Base-by-base conservation (phyloP, 176 grass and related monocot genomes). In the Typha latifolia region DNA sequence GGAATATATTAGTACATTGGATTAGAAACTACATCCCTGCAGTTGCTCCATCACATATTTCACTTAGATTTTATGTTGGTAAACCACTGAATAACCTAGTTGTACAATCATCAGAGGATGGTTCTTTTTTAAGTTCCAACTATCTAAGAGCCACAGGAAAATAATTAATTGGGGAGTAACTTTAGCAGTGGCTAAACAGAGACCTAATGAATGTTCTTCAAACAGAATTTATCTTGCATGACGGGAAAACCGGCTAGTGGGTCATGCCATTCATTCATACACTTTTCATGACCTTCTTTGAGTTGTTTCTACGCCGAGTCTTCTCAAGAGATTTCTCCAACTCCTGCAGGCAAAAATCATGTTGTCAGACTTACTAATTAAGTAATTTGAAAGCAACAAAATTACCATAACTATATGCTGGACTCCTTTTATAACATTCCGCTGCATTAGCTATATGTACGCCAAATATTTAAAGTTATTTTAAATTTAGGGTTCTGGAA, bases 251-350 rank as follows among this genome's bases (percentile, higher is more conserved):
- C 53, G 7, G 53, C 8, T 59, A n/a, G 0, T 26, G 24, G 24
- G 24, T 57, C 52, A 57, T 20, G 10, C 52, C 20, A 20, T 59
- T 22, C 20, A 21, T 20, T 59, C 20, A 59, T 16, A 47, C 63
- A 21, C 63, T 65, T 29, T 65, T 65, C 16, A 65, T 65, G 27
- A 29, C 32, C 34, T 65, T 65, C 32, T 65, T 43, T 12, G 63
- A 65, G 27, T 65, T 65, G 63, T 65, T 19, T 15, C 63, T 65
- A 18, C 63, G 63, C 1, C 63, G 32, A 47, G 63, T 65, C 32
- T 65, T 65, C 32, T 34, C 63, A 20, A 65, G 31, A 16, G 63
- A 15, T 65, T 65, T 65, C 63, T 65, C 63, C 32, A 65, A 11
- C 31, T 65, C 63, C 63, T 65, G 32, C 63, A 65, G 32, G 47